Evolutionary conservation across 305 asterid genomes (phyloP), one percentile per base, ranked within the genome.

Genomic region (Fraxinus nigra): DNA sequence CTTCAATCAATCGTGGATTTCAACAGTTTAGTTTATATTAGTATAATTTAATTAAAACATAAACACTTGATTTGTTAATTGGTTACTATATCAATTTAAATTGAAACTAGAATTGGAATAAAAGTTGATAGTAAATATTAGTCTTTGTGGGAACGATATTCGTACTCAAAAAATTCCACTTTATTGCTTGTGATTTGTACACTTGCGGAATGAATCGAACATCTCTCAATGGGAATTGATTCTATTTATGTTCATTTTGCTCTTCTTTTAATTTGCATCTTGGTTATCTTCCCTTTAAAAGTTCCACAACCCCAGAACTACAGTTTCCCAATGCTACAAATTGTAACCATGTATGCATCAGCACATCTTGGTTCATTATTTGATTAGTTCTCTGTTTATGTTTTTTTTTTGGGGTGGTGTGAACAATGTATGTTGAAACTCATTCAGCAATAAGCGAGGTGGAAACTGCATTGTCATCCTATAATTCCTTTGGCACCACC

Each of bases 401-500:
- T 35, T 26, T 56, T 34, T 82, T 79, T 63, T 82, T 79, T 63
- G 35, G 69, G 28, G 28, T 78, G 67, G 75, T 69, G 59, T 56
- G 16, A 61, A 70, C 22, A 7, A 75, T 75, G 28, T 22, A 46
- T 46, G 30, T 80, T 33, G 77, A 48, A 59, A 74, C 78, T 22
- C 16, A 79, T 90, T 82, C 89, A 95, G 99, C 93, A 83, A 84
- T 76, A 75, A 69, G 78, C 65, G 97, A 93, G 88, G 92, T 91
- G 4, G 93, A 94, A 84, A 84, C 80, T 75, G 98, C 97, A 78
- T 76, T 92, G 78, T 84, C 90, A 35, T 69, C 88, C 77, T 94
- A 92, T 87, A 87, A 81, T 75, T 87, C 99, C 85, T 34, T 91
- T 35, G 79, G 84, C 35, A 80, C 88, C 59, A 82, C 90, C 76